Base-by-base conservation (phyloP, 2,329 filamentous ascomycete genomes). In the Microdochium trichocladiopsis region DNA sequence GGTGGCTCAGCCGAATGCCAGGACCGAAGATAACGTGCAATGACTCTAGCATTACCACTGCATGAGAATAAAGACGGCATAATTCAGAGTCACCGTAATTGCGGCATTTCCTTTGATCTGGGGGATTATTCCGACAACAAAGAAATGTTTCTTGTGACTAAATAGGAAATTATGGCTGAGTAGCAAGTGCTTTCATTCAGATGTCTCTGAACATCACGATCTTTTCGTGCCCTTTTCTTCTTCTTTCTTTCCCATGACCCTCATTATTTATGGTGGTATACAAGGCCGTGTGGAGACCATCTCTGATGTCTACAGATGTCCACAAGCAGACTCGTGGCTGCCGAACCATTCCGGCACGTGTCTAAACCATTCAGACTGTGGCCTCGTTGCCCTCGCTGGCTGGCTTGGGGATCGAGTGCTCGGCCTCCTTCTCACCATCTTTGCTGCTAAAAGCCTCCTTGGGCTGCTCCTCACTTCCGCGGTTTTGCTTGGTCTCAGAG, bases 351-450 rank as follows among this genome's bases (percentile, higher is more conserved):
- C 4, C 18, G 16, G 12, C 16, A 8, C 12, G n/a, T 18, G 12
- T 18, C 6, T 45, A 22, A 18, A 41, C n/a, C 11, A 5, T 18
- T 22, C 45, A 4, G 8, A 24, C 16, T 4, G 74, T 79, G 25
- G 82, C 81, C 62, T 84, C 81, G 57, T 82, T 79, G 54, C 75
- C 75, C 59, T 86, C 82, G 59, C 82, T 85, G 2, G 79, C 83
- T 31, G 83, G 83, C 71, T 84, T 84, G 43, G 82, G 77, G 59
- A 75, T 71, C 58, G 70, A 72, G 58, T 72, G 72, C 61, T 80
- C 77, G 14, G 76, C 71, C 64, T 81, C 81, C 61, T 76, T 79
- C 67, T 82, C 79, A 54, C 82, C 82, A 55, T 82, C 80, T 52
- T 79, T 73, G 63, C 82, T 78, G 55, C 60, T 77, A 66, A 25